Base-by-base conservation (phyloP, 208 protist genomes). In the Leishmania amazonensis region DNA sequence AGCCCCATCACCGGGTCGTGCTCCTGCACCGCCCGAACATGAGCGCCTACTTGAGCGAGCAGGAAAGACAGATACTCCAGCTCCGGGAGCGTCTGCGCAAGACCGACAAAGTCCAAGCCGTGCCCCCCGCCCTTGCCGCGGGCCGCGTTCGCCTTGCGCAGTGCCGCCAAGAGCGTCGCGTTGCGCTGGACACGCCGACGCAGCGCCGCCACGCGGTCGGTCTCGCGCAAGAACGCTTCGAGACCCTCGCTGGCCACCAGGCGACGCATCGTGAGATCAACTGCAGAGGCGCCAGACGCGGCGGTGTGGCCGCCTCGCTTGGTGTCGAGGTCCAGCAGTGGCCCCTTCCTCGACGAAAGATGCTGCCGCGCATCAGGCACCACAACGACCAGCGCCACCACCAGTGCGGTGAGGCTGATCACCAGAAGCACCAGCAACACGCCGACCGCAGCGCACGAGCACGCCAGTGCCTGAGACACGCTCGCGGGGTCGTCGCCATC, bases 1-100 rank as follows among this genome's bases (percentile, higher is more conserved):
- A 85, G 65, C 40, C 82, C 82, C 45, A 76, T 35, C 3, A 62
- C 31, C 4, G 77, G 60, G 73, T 85, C 82, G 82, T 79, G 82
- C 15, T 54, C 54, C 17, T 85, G 82, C 40, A 85, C 54, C 15
- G 82, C 82, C 64, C n/a, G 47, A 40, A 85, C 53, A 70, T 85
- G 70, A 42, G 13, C 82, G 42, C 77, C 71, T 45, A 85, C 82
- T 31, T 73, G 42, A 31, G 75, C 21, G 19, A 85, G 82, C 49
- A 81, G 77, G 35, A 45, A 75, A 1, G 82, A 67, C 0, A 85
- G 11, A n/a, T 60, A 38, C 65, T 81, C 71, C 77, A 81, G 82
- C 62, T 81, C 75, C 76, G 78, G 76, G 24, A 81, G 82, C 62
- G 77, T 57, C 82, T 81, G 82, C 51, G 35, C 82, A 24, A 81